Evolutionary conservation across 306 rosid species (phyloP).

Genomic region (Fragaria iinumae): DNA sequence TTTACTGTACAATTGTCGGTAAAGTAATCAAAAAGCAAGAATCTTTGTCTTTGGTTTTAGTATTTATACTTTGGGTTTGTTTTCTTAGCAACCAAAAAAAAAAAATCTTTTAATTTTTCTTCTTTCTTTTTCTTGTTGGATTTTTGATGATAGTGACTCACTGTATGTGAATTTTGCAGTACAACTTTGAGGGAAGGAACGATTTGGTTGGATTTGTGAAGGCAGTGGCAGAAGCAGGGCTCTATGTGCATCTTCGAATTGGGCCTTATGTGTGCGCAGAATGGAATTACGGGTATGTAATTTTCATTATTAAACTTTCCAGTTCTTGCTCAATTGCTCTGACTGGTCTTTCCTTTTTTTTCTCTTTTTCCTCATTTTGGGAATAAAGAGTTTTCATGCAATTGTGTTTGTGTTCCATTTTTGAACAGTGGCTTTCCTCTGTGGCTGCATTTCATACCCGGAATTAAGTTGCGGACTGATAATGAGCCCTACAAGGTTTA

Average conservation of each 20-base stretch:
- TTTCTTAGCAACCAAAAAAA: constrained; percentile 3
- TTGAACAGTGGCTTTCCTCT: constrained; percentile 81
- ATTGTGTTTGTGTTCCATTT: constrained; percentile 15
- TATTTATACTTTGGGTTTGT: constrained; percentile 4
- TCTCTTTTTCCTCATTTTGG: not conserved
- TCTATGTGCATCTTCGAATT: constrained; percentile 82
- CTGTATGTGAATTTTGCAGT: constrained; percentile 40
- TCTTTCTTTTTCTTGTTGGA: not conserved
- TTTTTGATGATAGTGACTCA: constrained; percentile 12
- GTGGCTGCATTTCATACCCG: constrained; percentile 85
- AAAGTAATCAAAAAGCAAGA: not conserved
- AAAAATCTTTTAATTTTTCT: not conserved
- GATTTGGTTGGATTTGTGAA: constrained; percentile 80
- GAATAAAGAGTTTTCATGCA: constrained; percentile 3
- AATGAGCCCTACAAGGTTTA: constrained; percentile 79
- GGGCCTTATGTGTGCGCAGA: constrained; percentile 97
- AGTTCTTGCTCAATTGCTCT: not conserved
- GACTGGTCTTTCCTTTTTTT: not conserved
- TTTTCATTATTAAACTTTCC: not conserved
- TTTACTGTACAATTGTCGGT: not conserved
- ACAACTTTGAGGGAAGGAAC: constrained; percentile 65
- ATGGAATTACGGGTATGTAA: constrained; percentile 88
- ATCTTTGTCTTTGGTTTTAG: not conserved
- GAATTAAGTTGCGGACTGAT: constrained; percentile 72
- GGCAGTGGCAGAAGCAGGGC: constrained; percentile 74